phyloP scores from a whole-genome alignment of 148 eudicot genomes.

The Rhododendron vialii region DNA sequence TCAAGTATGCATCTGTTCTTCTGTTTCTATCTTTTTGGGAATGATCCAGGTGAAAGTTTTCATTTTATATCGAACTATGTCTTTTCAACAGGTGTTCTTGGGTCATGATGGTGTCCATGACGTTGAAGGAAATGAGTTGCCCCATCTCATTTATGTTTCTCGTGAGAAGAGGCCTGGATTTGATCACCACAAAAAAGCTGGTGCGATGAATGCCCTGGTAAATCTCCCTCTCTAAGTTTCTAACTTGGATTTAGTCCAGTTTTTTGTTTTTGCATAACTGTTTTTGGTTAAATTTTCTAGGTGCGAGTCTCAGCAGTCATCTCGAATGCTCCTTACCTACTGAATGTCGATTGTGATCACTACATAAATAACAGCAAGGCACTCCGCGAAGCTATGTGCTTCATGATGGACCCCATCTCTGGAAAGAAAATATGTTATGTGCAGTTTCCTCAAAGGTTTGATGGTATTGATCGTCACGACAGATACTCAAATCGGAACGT shows the following conservation, averaged over 20 bases:
- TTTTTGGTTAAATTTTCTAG: constrained; percentile 24
- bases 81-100: constrained; percentile 60
- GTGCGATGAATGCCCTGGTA: constrained; percentile 95
- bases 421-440: constrained; percentile 77
- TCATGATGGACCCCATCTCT: constrained; percentile 73
- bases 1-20: constrained; percentile 43
- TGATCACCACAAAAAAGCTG: constrained; percentile 93
- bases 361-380: constrained; percentile 74
- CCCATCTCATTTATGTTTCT: constrained; percentile 83
- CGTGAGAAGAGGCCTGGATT: constrained; percentile 98
- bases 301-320: constrained; percentile 82
- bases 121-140: constrained; percentile 68
- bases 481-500: constrained; percentile 75
- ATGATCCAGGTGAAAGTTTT: not conserved
- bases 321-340: constrained; percentile 88
- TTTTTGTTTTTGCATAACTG: not conserved
- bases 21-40: not conserved
- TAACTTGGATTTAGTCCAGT: not conserved
- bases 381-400: constrained; percentile 75
- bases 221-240: constrained; percentile 13
- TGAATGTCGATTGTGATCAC: constrained; percentile 95
- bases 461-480: constrained; percentile 75
- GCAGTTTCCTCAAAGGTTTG: constrained; percentile 74
- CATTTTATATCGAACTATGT: not conserved
- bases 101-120: constrained; percentile 76